phyloP scores from a whole-genome alignment of 768 basidiomycete genomes.

The Russula earlei region DNA sequence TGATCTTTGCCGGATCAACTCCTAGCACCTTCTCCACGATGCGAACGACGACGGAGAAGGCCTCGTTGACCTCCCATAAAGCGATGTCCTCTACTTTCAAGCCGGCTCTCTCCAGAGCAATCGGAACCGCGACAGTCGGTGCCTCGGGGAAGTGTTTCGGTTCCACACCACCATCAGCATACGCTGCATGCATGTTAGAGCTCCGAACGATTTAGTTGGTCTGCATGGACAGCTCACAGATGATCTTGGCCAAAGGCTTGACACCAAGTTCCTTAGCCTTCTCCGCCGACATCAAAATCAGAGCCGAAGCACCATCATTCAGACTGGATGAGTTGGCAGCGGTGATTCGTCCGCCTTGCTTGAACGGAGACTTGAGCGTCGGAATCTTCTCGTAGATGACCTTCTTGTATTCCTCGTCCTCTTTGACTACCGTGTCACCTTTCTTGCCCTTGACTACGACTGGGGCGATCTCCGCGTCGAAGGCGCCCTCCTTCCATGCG shows the following conservation, averaged over 20 bases:
- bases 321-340: conserved; percentile 93
- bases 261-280: conserved; percentile 87
- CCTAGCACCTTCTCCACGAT: conserved; percentile 83
- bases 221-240: conserved; percentile 53
- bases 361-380: conserved; percentile 80
- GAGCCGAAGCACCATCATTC: conserved; percentile 93
- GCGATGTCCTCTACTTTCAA: conserved; percentile 77
- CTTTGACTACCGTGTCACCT: conserved; percentile 78
- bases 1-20: conserved; percentile 83
- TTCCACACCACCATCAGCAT: conserved; percentile 93
- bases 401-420: conserved; percentile 98
- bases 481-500: conserved; percentile 82
- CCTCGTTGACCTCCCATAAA: conserved; percentile 95
- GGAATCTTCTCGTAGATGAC: conserved; percentile 93
- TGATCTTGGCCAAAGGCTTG: conserved; percentile 86
- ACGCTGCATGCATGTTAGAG: conserved; percentile 45
- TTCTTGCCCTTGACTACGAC: conserved; percentile 91
- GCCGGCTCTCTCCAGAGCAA: conserved; percentile 81
- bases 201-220: not conserved
- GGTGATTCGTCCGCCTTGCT: conserved; percentile 82
- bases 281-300: conserved; percentile 89
- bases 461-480: conserved; percentile 81
- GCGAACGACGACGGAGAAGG: conserved; percentile 89
- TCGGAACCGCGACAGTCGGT: conserved; percentile 83
- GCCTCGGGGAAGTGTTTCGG: conserved; percentile 97